phyloP scores from a whole-genome alignment of 805 yeast genomes.

The Sungouiella blattae region DNA sequence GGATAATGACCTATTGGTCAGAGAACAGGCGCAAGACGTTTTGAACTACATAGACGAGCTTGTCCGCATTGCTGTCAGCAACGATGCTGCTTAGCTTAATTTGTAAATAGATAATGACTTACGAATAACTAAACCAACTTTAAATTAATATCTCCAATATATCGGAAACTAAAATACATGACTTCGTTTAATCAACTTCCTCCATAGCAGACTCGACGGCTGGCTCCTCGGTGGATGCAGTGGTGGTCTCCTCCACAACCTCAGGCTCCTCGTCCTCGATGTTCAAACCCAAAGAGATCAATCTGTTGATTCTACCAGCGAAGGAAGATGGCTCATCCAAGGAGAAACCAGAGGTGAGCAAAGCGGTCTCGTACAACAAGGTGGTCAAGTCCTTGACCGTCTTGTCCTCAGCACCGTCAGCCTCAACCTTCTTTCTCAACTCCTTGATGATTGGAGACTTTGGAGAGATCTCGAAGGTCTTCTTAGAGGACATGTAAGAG shows the following conservation, averaged over 20 bases:
- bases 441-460: constrained; percentile 92
- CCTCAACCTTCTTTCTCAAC: constrained; percentile 93
- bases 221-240: constrained; percentile 39
- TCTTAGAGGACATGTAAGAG: constrained; percentile 98
- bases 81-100: too few relatives aligned
- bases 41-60: constrained; percentile 32
- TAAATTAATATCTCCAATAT: neutral
- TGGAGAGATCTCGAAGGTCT: constrained; percentile 98
- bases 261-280: constrained; percentile 83
- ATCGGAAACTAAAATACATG: constrained; percentile 8
- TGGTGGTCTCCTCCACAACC: constrained; percentile 44
- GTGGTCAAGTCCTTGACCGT: constrained; percentile 97
- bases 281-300: constrained; percentile 96
- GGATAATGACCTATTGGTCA: constrained; percentile 55
- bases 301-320: constrained; percentile 96
- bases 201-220: constrained; percentile 83
- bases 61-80: constrained; percentile 14
- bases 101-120: too few relatives aligned
- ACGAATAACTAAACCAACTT: too few relatives aligned
- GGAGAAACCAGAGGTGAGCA: constrained; percentile 97
- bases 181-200: constrained; percentile 80
- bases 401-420: constrained; percentile 97
- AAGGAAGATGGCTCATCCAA: constrained; percentile 97
- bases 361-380: constrained; percentile 94
- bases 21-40: constrained; percentile 50